These are phyloP conservation scores for Cephaloascus albidus DNA, from an alignment of 805 yeast species.

Conservation along the genomic window DNA sequence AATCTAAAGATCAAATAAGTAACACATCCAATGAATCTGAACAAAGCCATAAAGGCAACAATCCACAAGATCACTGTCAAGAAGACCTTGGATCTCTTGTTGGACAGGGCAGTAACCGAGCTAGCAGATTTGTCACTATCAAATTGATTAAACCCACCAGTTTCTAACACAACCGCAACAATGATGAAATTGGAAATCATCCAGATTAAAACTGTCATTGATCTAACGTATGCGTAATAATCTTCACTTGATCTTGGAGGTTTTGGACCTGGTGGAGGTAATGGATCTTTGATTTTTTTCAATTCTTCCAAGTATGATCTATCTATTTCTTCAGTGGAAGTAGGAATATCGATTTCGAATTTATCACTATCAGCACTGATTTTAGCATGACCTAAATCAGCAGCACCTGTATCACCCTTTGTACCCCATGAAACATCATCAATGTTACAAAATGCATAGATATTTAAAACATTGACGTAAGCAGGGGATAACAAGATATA, in stretches of 20 bases:
- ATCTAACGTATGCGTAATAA: constrained; percentile 34
- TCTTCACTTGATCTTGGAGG: constrained; percentile 27
- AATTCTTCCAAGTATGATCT: constrained; percentile 42
- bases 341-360: constrained; percentile 43
- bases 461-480: constrained; percentile 49
- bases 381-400: constrained; percentile 45
- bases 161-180: constrained; percentile 30
- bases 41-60: constrained; percentile 51
- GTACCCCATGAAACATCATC: constrained; percentile 73
- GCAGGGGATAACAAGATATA: constrained; percentile 42
- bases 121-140: constrained; percentile 20
- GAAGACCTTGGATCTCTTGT: constrained; percentile 28
- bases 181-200: constrained; percentile 32
- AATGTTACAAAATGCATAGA: constrained; percentile 62
- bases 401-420: constrained; percentile 57
- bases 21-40: constrained; percentile 46
- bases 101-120: constrained; percentile 12
- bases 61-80: constrained; percentile 50
- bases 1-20: constrained; percentile 33
- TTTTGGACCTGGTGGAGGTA: constrained; percentile 19
- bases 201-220: constrained; percentile 37
- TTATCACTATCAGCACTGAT: constrained; percentile 46
- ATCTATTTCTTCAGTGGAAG: constrained; percentile 43
- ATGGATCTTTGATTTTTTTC: constrained; percentile 37
- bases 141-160: constrained; percentile 34